Conservation (phyloP, 1,139 yeast species). For the Geotrichum bryndzae region DNA sequence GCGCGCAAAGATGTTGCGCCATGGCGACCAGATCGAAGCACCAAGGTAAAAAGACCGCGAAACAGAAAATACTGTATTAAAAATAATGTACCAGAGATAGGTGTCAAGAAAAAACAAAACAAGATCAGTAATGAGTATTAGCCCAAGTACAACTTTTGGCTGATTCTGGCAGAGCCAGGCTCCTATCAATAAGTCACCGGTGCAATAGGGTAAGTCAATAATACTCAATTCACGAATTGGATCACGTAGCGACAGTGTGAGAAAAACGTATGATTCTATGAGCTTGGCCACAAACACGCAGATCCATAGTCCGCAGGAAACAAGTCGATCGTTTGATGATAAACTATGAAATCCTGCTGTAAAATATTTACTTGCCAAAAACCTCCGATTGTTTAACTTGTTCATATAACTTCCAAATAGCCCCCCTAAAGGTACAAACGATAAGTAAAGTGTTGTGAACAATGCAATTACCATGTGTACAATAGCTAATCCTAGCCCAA, state of each 20-base stretch:
- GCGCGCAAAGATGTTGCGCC: conserved; percentile 73
- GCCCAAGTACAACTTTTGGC: conserved; percentile 48
- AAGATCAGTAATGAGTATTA: conserved; percentile 61
- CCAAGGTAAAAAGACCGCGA: conserved; percentile 66
- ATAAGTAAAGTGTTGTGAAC: conserved; percentile 53
- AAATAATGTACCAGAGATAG: conserved; percentile 80
- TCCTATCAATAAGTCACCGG: conserved; percentile 52
- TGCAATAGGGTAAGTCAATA: conserved; percentile 55
- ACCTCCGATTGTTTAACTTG: conserved; percentile 24
- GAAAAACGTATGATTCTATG: conserved; percentile 72
- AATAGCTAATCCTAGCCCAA: conserved; percentile 49
- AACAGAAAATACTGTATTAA: conserved; percentile 70
- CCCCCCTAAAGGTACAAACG: conserved; percentile 54
- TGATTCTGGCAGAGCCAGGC: conserved; percentile 52
- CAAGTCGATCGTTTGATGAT: conserved; percentile 44
- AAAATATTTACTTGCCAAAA: conserved; percentile 36
- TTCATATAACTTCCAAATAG: conserved; percentile 43
- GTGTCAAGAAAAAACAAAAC: conserved; percentile 77
- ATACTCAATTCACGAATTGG: conserved; percentile 64
- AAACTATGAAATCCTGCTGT: conserved; percentile 53
- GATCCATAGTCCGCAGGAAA: conserved; percentile 63
- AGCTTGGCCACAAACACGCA: conserved; percentile 66
- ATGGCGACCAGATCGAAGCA: conserved; percentile 76
- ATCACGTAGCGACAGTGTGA: conserved; percentile 71
- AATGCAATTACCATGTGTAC: conserved; percentile 57